These are phyloP conservation scores for Fusarium subtropicale DNA, from an alignment of 2,329 filamentous ascomycete genomes.

Conservation along the genomic window DNA sequence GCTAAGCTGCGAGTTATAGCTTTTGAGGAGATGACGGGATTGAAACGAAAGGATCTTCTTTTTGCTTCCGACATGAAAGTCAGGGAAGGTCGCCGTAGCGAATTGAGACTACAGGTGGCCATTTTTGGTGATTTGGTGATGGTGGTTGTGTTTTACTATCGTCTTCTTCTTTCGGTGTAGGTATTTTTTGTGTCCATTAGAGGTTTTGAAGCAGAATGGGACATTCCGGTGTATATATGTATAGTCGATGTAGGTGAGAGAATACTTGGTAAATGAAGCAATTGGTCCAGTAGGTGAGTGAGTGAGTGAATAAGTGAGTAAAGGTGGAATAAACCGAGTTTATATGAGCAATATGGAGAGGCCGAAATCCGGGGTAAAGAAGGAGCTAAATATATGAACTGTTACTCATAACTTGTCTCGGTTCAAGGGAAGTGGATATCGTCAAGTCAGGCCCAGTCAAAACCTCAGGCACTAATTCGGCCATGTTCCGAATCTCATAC, in stretches of 20 bases:
- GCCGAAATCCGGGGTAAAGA: constrained; percentile 34
- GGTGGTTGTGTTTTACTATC: constrained; percentile 14
- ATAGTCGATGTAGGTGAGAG: neutral
- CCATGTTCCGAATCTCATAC: constrained; percentile 6
- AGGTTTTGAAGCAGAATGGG: constrained; percentile 6
- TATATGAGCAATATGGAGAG: constrained; percentile 26
- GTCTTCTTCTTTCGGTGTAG: neutral
- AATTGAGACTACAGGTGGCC: constrained; percentile 39
- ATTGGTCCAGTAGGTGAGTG: constrained; percentile 6
- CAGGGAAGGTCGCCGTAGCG: constrained; percentile 38
- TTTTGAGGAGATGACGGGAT: constrained; percentile 30
- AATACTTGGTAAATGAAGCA: neutral
- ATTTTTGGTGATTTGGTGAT: constrained; percentile 4
- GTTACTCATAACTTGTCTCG: constrained; percentile 39
- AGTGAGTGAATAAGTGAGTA: neutral
- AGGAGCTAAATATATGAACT: constrained; percentile 10
- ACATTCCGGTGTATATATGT: constrained; percentile 19
- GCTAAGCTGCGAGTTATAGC: constrained; percentile 30
- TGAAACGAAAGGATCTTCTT: constrained; percentile 19
- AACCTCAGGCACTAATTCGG: constrained; percentile 35
- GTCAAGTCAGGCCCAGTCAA: neutral
- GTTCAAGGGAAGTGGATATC: constrained; percentile 32
- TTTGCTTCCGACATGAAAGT: constrained; percentile 30
- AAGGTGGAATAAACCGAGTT: constrained; percentile 3
- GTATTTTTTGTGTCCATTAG: constrained; percentile 22